Base-by-base conservation (phyloP, 1,284 basidiomycete genomes). In the Pseudozyma tsukubaensis region DNA sequence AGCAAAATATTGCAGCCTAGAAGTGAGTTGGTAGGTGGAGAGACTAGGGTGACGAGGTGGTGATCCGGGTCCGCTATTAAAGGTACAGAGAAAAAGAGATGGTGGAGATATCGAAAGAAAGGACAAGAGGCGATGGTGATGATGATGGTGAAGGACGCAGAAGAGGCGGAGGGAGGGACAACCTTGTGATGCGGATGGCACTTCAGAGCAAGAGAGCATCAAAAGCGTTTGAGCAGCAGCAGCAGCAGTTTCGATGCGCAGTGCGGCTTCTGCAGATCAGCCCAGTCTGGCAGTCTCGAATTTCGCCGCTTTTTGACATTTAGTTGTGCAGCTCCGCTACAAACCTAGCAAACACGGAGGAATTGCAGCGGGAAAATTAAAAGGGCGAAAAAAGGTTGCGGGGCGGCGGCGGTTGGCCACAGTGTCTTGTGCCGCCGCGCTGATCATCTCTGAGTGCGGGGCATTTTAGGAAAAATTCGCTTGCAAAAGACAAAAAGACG, bases 201-300 rank as follows among this genome's bases (percentile, higher is more conserved):
- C n/a, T 43, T 18, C 12, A n/a, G 16, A 34, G 14, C 4, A 3
- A 16, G 10, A 47, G 7, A 24, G 19, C 7, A 1, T 12, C 4
- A 7, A 47, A 7, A 9, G n/a, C n/a, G 24, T 18, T 21, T 47
- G 32, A 43, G 50, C 50, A 39, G 37, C 37, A 39, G 37, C n/a
- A 39, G 42, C 42, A 43, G n/a, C 42, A 16, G 19, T 43, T 18
- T 43, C 16, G 37, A 39, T 43, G 42, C 42, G 37, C 16, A 18
- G 12, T 43, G 44, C 44, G 19, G 44, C 18, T 11, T 24, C 44
- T 45, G 44, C 44, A 45, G 44, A 45, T 45, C 44, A 45, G 44
- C 19, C 12, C 44, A 24, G 21, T 12, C 16, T 39, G 37, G 16
- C 37, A n/a, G 12, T 39, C 12, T n/a, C 12, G 16, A 12, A 12